Conservation (phyloP, 2,329 filamentous ascomycete genomes). For the Cercospora canescens region DNA sequence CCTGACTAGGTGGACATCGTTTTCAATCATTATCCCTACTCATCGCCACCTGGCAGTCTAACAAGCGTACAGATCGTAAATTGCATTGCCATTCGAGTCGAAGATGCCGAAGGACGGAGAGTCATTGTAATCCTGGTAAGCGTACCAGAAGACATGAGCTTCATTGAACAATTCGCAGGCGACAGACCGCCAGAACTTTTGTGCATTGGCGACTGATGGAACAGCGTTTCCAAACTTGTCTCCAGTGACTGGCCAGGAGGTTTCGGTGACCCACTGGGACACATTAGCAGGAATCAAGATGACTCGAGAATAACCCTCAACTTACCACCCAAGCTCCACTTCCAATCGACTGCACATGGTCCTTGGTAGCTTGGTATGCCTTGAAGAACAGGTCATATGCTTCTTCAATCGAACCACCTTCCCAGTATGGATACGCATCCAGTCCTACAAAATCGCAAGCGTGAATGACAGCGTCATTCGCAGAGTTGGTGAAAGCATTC, state of each 20-base stretch:
- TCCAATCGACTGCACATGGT: conserved; percentile 44
- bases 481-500: conserved; percentile 51
- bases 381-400: conserved; percentile 56
- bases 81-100: conserved; percentile 34
- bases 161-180: conserved; percentile 60
- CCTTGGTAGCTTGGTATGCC: conserved; percentile 37
- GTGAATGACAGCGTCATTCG: conserved; percentile 61
- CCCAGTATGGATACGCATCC: conserved; percentile 68
- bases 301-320: background rate
- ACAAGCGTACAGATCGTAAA: conserved; percentile 33
- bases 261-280: conserved; percentile 47
- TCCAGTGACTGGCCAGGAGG: conserved; percentile 64
- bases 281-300: background rate
- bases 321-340: conserved; percentile 22
- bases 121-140: conserved; percentile 55
- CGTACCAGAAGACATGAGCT: conserved; percentile 59
- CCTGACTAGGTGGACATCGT: background rate
- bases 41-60: background rate
- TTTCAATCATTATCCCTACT: background rate
- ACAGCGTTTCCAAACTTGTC: conserved; percentile 56
- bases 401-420: conserved; percentile 59
- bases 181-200: conserved; percentile 63
- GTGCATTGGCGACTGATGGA: conserved; percentile 58
- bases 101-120: conserved; percentile 44
- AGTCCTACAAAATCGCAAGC: conserved; percentile 66